These are phyloP conservation scores for Arthrobotrys pseudoclavata DNA, from an alignment of 2,329 filamentous ascomycete species.

Conservation along the genomic window DNA sequence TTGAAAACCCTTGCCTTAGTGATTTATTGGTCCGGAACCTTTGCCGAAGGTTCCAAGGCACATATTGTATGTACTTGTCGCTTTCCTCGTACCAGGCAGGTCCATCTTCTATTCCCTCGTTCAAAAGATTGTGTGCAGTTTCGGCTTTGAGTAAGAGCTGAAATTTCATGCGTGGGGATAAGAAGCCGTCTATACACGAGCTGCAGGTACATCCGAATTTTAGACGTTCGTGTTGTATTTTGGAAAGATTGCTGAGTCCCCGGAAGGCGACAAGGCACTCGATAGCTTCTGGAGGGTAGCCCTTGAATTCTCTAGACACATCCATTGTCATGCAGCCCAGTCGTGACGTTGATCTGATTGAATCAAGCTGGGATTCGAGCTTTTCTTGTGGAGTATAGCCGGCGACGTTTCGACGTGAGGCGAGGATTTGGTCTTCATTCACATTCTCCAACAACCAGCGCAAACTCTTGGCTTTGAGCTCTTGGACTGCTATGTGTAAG, in stretches of 20 bases:
- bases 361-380: constrained; percentile 64
- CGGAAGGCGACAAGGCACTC: background rate
- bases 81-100: too few species aligned
- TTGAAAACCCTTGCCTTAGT: constrained; percentile 65
- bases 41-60: background rate
- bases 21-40: constrained; percentile 42
- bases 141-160: background rate
- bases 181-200: background rate
- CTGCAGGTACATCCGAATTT: background rate
- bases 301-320: background rate
- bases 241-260: background rate
- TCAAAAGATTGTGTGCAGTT: background rate
- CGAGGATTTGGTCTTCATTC: constrained; percentile 46
- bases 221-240: background rate
- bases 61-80: background rate
- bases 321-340: background rate
- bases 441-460: constrained; percentile 64
- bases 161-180: background rate
- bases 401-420: constrained; percentile 63
- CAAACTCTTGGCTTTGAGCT: constrained; percentile 48
- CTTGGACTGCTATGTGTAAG: constrained; percentile 58
- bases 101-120: background rate
- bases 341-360: background rate
- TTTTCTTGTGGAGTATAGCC: constrained; percentile 66
- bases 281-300: background rate